Base-by-base conservation (phyloP, 805 yeast genomes). In the Starmerella stellata region DNA sequence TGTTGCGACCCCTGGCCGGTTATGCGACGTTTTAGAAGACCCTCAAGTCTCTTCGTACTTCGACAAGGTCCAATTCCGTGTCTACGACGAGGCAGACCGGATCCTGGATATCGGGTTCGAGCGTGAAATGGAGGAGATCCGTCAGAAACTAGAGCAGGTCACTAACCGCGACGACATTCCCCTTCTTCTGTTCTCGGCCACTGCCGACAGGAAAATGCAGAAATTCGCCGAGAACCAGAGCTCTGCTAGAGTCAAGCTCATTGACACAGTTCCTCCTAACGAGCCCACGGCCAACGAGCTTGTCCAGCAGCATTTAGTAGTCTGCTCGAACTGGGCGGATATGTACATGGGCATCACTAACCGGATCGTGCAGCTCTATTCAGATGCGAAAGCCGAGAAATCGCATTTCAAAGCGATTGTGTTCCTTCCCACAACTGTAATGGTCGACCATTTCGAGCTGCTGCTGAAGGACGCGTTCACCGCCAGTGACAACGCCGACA, bases 61-160 rank as follows among this genome's bases (percentile, higher is more conserved):
- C 55, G 54, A 57, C 30, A 57, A 63, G 38, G 63, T 85, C 40
- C 68, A 67, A 42, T 70, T 75, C 50, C 65, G 79, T 44, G 75
- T 83, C 30, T 71, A 81, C 45, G 95, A 85, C 57, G 96, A 85
- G 62, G 95, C 95, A 29, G 95, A 85, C 60, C 70, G 90, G 50
- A 61, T 85, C 37, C 65, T 85, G 43, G 90, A 78, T 56, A 74
- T 72, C 44, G 92, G 93, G 15, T 85, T 87, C 56, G 74, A 70
- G 50, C 70, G 67, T 30, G 77, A 72, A 44, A 63, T 85, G 43
- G 37, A 40, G 21, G 31, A 41, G 25, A 46, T 48, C 33, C 44
- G 47, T 15, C 65, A 68, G 40, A 61, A 63, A 20, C 74, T 83
- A 40, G 69, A 77, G 33, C 59, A 60, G 11, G 55, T 51, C 29